Percentiles rank a stretch among this genome's conserved stretches.
Evolutionary conservation across 148 eudicot species (phyloP).

Genomic region (Vaccinium vitisidaea): DNA sequence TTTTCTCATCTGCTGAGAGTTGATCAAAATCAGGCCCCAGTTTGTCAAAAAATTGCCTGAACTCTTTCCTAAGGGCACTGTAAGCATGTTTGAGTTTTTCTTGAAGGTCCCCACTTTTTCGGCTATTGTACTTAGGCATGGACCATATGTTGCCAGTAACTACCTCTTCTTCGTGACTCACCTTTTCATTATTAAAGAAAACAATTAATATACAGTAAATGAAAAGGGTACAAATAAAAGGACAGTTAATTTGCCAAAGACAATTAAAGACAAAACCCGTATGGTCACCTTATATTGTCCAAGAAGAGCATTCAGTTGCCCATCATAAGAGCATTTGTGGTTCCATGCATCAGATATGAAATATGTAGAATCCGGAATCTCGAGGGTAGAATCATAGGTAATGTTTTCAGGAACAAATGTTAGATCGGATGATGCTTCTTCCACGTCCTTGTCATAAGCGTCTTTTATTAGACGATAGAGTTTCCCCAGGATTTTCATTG

Average conservation of each 20-base stretch:
- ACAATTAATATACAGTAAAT: not conserved
- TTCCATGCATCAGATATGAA: constrained; percentile 71
- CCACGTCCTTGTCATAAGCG: constrained; percentile 32
- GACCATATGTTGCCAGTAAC: constrained; percentile 95
- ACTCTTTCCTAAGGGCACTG: constrained; percentile 63
- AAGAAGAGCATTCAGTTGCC: constrained; percentile 60
- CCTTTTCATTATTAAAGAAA: constrained; percentile 28
- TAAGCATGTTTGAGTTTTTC: constrained; percentile 86
- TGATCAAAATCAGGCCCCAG: constrained; percentile 37
- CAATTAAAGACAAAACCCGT: not conserved
- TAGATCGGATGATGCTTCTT: constrained; percentile 28
- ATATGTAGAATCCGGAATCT: constrained; percentile 46
- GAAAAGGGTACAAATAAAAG: not conserved
- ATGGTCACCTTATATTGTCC: constrained; percentile 75
- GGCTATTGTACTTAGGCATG: constrained; percentile 65
- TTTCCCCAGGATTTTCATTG: constrained; percentile 65
- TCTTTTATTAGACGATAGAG: constrained; percentile 62
- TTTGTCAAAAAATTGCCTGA: constrained; percentile 61
- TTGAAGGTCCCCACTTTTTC: constrained; percentile 75
- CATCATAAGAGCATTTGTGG: constrained; percentile 70
- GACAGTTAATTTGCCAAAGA: not conserved
- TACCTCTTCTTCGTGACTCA: constrained; percentile 77
- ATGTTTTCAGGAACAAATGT: constrained; percentile 25
- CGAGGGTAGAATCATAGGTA: constrained; percentile 59
- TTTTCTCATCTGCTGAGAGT: constrained; percentile 55